Evolutionary conservation across 768 basidiomycete genomes (phyloP), one percentile per base, ranked within the genome.

Genomic region (Suillus clintonianus): DNA sequence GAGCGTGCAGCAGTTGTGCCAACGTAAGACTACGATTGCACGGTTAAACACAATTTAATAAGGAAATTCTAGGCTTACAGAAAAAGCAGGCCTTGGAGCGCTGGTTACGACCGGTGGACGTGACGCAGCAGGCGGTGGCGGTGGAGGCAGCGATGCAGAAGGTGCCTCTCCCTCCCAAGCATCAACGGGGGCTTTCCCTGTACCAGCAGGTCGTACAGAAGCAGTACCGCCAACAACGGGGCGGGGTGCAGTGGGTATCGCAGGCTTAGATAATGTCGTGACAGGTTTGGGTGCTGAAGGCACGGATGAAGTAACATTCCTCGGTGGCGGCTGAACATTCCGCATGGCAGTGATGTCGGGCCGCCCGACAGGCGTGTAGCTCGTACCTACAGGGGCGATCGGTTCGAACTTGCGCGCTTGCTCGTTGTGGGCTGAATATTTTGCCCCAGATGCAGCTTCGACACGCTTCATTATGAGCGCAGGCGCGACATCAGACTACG

Each of bases 381-480:
- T 87, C 0, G 90, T 88, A 11, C 92, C 90, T 5, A 91, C 90
- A 19, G 94, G 91, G 0, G 89, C 85, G 67, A 96, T 95, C 5
- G 91, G 90, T 66, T 94, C 90, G 60, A 82, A 82, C 69, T 84
- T 88, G 62, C 90, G 87, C 0, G 90, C 74, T n/a, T 81, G 76
- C 69, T 95, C 92, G 56, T 89, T 89, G 70, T 95, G 94, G 1
- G 86, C 82, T 4, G 92, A 90, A 76, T 99, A 99, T 69, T 87
- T 93, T 0, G 94, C 87, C n/a, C 95, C 95, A 14, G 92, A 95
- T 11, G 94, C 90, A 19, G 90, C 88, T 79, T 90, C 89, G n/a
- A 97, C 87, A 50, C 91, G 87, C 63, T 87, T 86, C 87, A 93
- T 92, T 76, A 98, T 93, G 58, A 91, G 74, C 0, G 82, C 79